Conservation (phyloP, 129 eudicot species). For the Dittrichia graveolens region DNA sequence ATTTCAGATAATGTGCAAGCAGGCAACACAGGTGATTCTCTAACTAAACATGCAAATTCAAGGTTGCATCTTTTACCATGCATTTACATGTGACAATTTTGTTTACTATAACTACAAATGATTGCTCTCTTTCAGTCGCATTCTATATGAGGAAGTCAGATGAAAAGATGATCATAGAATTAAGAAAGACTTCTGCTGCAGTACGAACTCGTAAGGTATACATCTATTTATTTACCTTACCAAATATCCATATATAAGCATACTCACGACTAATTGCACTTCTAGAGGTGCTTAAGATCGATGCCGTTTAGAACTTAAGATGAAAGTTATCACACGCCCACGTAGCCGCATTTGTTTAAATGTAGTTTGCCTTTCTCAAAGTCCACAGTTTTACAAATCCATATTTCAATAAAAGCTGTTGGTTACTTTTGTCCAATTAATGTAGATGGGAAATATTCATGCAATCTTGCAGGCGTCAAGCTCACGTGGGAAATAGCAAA, state of each 20-base stretch:
- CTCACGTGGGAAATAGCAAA: slow-evolving; percentile 1
- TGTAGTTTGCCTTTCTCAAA: too few relatives aligned
- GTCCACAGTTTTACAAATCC: background rate
- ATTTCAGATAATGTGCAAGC: slow-evolving; percentile 39
- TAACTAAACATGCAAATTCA: slow-evolving; percentile 10
- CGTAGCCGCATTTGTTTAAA: background rate
- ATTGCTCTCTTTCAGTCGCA: slow-evolving; percentile 40
- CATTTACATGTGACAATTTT: background rate
- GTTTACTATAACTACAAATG: background rate
- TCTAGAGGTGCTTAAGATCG: too few relatives aligned
- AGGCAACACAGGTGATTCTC: slow-evolving; percentile 54
- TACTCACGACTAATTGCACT: background rate
- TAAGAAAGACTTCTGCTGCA: slow-evolving; percentile 34
- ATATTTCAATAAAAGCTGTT: too few relatives aligned
- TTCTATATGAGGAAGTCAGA: slow-evolving; percentile 51
- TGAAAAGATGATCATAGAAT: slow-evolving; percentile 44
- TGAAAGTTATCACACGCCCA: background rate
- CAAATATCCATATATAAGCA: background rate
- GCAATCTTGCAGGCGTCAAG: slow-evolving; percentile 4
- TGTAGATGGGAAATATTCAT: background rate
- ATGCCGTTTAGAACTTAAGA: background rate
- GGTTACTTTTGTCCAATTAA: background rate
- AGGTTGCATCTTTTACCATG: background rate
- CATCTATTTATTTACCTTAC: background rate
- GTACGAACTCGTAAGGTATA: background rate